Percentiles rank a stretch among this genome's conserved stretches.
Conservation (phyloP, 805 yeast genomes). For the Millerozyma acaciae region DNA sequence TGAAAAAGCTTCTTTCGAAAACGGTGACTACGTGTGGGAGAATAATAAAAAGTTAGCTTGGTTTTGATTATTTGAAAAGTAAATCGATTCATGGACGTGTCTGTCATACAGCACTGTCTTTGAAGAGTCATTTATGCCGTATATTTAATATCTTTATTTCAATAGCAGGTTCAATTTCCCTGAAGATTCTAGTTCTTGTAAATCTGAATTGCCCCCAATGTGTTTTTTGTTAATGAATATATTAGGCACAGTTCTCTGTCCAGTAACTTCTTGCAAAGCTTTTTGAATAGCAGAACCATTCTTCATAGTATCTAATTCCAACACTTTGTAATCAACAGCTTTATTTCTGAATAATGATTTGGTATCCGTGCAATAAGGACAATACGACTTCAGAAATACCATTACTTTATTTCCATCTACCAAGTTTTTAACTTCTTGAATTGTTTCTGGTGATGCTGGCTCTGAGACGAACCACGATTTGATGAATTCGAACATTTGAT, state of each 20-base stretch:
- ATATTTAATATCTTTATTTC: not conserved
- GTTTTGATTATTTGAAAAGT: conserved; percentile 32
- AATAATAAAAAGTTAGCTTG: conserved; percentile 40
- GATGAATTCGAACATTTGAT: conserved; percentile 14
- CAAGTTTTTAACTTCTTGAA: conserved; percentile 7
- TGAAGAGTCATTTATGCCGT: not conserved
- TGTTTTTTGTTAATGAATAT: conserved; percentile 35
- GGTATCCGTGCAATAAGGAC: conserved; percentile 27
- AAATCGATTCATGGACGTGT: too few relatives aligned
- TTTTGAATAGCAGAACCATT: conserved; percentile 28
- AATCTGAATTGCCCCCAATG: conserved; percentile 36
- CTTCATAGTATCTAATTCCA: conserved; percentile 24
- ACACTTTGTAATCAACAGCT: conserved; percentile 18
- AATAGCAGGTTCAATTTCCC: conserved; percentile 18
- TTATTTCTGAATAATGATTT: conserved; percentile 14
- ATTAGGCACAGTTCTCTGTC: conserved; percentile 36
- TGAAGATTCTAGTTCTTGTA: conserved; percentile 22
- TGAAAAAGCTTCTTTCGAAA: conserved; percentile 22
- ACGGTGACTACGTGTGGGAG: conserved; percentile 36
- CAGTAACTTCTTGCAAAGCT: conserved; percentile 28
- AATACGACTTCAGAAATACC: conserved; percentile 28
- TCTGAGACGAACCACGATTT: conserved; percentile 14
- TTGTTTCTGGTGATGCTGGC: conserved; percentile 10
- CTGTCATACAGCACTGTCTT: not conserved
- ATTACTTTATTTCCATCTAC: conserved; percentile 14